phyloP scores from a whole-genome alignment of 164 flowering plant genomes.

The Piper betle region DNA sequence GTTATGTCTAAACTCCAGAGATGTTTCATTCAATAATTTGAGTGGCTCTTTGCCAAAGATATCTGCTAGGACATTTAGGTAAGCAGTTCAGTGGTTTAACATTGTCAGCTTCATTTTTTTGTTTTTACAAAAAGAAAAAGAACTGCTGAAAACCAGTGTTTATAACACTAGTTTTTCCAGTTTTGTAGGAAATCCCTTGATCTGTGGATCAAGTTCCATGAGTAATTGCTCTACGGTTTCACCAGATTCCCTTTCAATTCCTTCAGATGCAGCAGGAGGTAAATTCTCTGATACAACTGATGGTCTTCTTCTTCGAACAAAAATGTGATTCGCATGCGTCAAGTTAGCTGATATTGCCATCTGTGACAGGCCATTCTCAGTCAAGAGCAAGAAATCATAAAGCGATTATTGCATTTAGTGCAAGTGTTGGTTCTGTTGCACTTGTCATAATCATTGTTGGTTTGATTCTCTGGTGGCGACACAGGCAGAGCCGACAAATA shows the following conservation, averaged over 20 bases:
- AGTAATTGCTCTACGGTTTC: conserved; percentile 63
- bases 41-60: conserved; percentile 86
- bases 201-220: conserved; percentile 47
- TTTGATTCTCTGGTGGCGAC: conserved; percentile 71
- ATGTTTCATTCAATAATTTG: conserved; percentile 81
- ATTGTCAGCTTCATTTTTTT: background rate
- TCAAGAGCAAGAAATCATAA: conserved; percentile 28
- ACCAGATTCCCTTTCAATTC: conserved; percentile 64
- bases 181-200: conserved; percentile 66
- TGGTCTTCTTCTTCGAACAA: background rate
- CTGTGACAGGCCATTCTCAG: conserved; percentile 31
- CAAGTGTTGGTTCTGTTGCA: conserved; percentile 53
- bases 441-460: conserved; percentile 28
- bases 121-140: background rate
- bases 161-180: conserved; percentile 20
- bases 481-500: conserved; percentile 56
- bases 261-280: conserved; percentile 63
- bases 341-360: conserved; percentile 1
- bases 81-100: conserved; percentile 6
- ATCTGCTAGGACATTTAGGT: conserved; percentile 89
- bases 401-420: conserved; percentile 43
- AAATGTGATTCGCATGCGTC: background rate
- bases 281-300: background rate
- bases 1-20: conserved; percentile 26
- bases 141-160: background rate